Evolutionary conservation across 2,329 filamentous ascomycete species (phyloP).

Genomic region (Leptographium flavum): DNA sequence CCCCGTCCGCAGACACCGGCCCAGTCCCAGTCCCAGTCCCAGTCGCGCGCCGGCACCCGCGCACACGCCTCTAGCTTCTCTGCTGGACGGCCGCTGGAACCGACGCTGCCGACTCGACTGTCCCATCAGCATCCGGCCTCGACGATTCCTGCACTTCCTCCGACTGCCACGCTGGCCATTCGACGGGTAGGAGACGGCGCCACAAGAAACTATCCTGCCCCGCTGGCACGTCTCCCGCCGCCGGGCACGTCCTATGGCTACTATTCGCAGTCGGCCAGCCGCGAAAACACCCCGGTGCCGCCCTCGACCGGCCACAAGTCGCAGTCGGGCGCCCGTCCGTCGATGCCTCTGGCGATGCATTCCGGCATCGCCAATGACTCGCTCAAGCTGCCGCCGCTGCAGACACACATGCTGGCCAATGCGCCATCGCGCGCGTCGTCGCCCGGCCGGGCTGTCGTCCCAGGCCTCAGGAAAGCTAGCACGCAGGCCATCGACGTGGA

Average conservation of each 20-base stretch:
- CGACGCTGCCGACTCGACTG: too few relatives aligned
- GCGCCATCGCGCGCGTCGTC: slow-evolving; percentile 11
- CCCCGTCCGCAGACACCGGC: background rate
- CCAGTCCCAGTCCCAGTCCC: too few relatives aligned
- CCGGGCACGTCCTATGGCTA: slow-evolving; percentile 5
- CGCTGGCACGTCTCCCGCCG: background rate
- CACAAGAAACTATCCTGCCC: background rate
- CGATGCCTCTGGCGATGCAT: slow-evolving; percentile 12
- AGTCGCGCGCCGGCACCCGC: background rate
- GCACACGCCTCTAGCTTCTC: background rate
- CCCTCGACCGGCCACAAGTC: background rate
- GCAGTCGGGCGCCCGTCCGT: slow-evolving; percentile 7
- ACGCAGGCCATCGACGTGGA: background rate
- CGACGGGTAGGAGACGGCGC: too few relatives aligned
- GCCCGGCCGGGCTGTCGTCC: too few relatives aligned
- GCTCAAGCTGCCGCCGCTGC: slow-evolving; percentile 37
- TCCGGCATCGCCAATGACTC: slow-evolving; percentile 27
- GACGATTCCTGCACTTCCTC: background rate
- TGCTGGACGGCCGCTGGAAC: too few relatives aligned
- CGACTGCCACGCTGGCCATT: background rate
- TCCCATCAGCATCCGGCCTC: background rate
- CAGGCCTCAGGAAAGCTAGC: too few relatives aligned
- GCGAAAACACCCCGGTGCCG: background rate
- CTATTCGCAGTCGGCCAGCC: background rate
- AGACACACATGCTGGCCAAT: slow-evolving; percentile 21